Base-by-base conservation (phyloP, 1,284 basidiomycete genomes). In the Rhodotorula mucilaginosa region DNA sequence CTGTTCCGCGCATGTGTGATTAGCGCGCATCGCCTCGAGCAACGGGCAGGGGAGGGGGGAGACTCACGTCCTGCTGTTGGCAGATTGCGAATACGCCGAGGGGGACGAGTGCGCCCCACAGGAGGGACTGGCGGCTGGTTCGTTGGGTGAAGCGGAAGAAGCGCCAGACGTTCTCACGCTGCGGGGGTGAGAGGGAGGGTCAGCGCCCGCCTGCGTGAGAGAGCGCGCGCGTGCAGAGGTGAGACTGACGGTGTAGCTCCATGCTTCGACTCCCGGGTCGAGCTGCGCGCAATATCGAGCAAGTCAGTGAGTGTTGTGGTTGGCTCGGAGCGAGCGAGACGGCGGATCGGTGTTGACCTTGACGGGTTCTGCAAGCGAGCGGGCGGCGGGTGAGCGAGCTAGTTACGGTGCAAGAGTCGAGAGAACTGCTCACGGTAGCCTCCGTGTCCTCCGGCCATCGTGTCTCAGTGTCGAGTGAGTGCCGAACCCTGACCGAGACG, bases 71-170 rank as follows among this genome's bases (percentile, higher is more conserved):
- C 58, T 74, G 72, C 57, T 59, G 52, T 48, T 73, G 64, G 31
- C 65, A 66, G 57, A 76, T 18, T 34, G 70, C 57, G 23, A 56
- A 76, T 34, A 76, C 72, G 46, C 61, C 65, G 26, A 73, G 58
- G 44, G 78, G 78, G 15, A 79, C 67, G 64, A 74, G 64, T 23
- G 74, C 68, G 23, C 74, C 77, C 68, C 72, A 76, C 23, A 77
- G 21, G 51, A 76, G 49, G 2, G 75, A 70, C 34, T 74, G 65
- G 61, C 76, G 70, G 15, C 76, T 65, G 19, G 78, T 79, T 12
- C 62, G 64, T n/a, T 72, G 68, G 10, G 78, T 79, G 74, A 79
- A 79, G n/a, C 74, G 73, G 76, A 79, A 79, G 39, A 64, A 60
- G 23, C 62, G 68, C 74, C 74, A 76, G 31, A 74, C 68, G 68